Evolutionary conservation across 768 basidiomycete species (phyloP).

Genomic region (Suillus tomentosus): DNA sequence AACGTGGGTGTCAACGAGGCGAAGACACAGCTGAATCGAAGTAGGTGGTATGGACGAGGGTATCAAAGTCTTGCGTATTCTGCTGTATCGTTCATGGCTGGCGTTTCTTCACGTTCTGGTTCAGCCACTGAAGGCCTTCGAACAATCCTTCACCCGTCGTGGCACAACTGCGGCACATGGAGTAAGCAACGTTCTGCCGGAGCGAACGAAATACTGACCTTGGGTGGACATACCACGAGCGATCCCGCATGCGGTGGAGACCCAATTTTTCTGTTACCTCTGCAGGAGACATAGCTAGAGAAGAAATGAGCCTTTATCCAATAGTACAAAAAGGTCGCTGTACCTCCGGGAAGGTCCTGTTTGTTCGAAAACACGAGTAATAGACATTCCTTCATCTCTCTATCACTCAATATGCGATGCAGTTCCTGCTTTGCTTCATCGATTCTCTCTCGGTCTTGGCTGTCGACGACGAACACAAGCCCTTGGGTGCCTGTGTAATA

Average conservation of each 20-base stretch:
- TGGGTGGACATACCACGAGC: constrained; percentile 99
- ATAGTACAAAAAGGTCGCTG: constrained; percentile 13
- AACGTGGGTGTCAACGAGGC: constrained; percentile 35
- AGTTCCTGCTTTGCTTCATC: constrained; percentile 97
- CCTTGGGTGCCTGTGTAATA: constrained; percentile 99
- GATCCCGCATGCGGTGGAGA: constrained; percentile 92
- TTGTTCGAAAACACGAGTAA: constrained; percentile 99
- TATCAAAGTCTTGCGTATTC: constrained; percentile 20
- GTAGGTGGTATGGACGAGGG: constrained; percentile 27
- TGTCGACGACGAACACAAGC: constrained; percentile 97
- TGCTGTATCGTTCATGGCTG: constrained; percentile 54
- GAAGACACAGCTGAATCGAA: constrained; percentile 24
- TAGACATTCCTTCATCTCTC: constrained; percentile 98
- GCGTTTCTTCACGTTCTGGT: constrained; percentile 95
- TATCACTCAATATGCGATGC: constrained; percentile 92
- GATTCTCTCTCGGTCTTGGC: constrained; percentile 91
- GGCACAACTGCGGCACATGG: constrained; percentile 65
- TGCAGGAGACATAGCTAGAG: constrained; percentile 91
- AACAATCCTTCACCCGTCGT: constrained; percentile 97
- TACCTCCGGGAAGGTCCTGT: constrained; percentile 96
- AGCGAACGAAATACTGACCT: constrained; percentile 55
- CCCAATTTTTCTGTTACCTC: constrained; percentile 98
- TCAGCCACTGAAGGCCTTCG: constrained; percentile 96
- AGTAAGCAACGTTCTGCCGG: constrained; percentile 9
- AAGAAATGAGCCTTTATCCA: constrained; percentile 8